Conservation (phyloP, 306 rosid genomes). For the Morella rubra region DNA sequence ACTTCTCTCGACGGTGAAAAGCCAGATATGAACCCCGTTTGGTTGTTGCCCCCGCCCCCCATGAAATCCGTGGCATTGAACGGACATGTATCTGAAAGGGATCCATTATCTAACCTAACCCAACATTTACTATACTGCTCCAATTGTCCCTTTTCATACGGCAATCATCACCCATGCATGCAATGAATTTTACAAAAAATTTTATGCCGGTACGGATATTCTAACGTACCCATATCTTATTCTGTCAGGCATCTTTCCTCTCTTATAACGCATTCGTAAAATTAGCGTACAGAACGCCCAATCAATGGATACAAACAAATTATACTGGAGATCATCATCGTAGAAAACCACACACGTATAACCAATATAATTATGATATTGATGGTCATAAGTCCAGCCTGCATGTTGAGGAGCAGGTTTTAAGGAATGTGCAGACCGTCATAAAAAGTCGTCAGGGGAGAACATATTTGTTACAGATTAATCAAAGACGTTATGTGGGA, state of each 20-base stretch:
- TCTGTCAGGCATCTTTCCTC: too few relatives aligned
- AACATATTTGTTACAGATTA: background rate
- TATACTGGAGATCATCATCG: too few relatives aligned
- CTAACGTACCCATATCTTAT: too few relatives aligned
- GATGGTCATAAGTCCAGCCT: background rate
- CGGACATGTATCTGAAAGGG: constrained; percentile 6
- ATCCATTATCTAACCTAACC: constrained; percentile 17
- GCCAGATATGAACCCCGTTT: background rate
- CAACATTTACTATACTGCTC: constrained; percentile 13
- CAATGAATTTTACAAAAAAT: background rate
- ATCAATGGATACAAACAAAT: too few relatives aligned
- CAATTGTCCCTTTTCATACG: background rate
- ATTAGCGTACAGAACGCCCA: background rate
- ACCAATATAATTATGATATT: background rate
- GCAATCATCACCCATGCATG: background rate
- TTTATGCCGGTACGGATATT: too few relatives aligned
- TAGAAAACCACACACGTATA: background rate
- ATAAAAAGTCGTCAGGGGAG: background rate
- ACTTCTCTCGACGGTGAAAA: background rate
- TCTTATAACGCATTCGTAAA: too few relatives aligned
- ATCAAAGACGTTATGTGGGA: background rate
- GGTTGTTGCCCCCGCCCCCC: background rate
- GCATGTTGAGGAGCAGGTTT: constrained; percentile 1
- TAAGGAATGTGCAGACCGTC: constrained; percentile 1
- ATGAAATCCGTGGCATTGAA: constrained; percentile 10